Evolutionary conservation across 805 yeast species (phyloP), one percentile per base, ranked within the genome.

Genomic region (Clavispora asparagi): DNA sequence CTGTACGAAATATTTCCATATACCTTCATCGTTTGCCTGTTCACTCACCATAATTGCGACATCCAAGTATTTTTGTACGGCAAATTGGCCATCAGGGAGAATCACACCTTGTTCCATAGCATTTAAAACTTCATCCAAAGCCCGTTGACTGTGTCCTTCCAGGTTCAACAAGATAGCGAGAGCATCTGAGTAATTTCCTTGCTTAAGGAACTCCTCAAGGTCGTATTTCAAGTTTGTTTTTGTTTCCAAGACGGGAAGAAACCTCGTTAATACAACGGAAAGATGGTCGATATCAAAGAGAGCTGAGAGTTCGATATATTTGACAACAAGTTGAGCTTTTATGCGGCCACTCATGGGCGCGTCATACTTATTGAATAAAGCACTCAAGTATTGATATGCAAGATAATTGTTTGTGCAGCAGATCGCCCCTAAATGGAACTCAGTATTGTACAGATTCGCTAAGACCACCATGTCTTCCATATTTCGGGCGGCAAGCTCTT

Each of bases 371-470:
- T 19, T 31, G 49, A 68, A 64, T n/a, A 75, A 49, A 1, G 52
- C 41, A 1, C 49, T 49, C 35, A 76, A 55, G 50, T 75, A 77
- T 27, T 54, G 45, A 48, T 50, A 74, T 31, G 60, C 60, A 11
- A 63, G 26, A 7, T 30, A 14, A 0, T 37, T 45, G 39, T 62
- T 67, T 10, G 61, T 42, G 23, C 69, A 50, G 1, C 55, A 45
- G 31, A 78, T 53, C 1, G 72, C 62, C 41, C 65, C 62, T 1
- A 47, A 40, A 53, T 78, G 79, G 32, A 80, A 48, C 1, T 52
- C 47, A 0, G 78, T 78, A 41, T 64, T 56, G 51, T 68, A 61
- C 13, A 54, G 55, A 12, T 67, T 56, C 10, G 81, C 59, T 6
- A 74, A 46, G 3, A 42, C 45, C 4, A 73, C 72, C 56, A 78